Conservation (phyloP, 2,329 filamentous ascomycete species). For the Aureobasidium sp. region DNA sequence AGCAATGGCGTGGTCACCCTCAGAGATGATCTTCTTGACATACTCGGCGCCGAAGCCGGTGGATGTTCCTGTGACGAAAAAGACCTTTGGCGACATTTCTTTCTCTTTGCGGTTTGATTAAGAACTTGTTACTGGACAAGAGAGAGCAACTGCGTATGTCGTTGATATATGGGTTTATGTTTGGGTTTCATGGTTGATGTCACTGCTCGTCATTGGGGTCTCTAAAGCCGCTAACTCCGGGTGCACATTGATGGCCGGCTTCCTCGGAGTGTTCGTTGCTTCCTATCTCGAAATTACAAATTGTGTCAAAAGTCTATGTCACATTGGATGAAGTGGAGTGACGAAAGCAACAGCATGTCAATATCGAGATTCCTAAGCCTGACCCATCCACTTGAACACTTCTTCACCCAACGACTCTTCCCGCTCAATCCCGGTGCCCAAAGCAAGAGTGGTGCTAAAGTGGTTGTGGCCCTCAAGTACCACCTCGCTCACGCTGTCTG, state of each 20-base stretch:
- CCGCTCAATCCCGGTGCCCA: constrained; percentile 22
- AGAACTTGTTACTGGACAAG: neutral
- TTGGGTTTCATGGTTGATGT: neutral
- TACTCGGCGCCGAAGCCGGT: constrained; percentile 42
- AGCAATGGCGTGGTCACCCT: constrained; percentile 40
- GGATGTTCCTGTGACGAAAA: constrained; percentile 42
- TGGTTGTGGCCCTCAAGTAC: constrained; percentile 25
- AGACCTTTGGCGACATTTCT: constrained; percentile 26
- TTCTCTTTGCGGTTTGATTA: neutral
- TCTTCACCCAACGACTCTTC: constrained; percentile 24
- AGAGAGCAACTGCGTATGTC: neutral
- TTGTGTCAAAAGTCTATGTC: neutral
- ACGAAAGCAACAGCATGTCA: neutral
- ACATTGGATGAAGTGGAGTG: neutral
- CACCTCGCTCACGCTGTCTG: constrained; percentile 18
- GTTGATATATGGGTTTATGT: neutral
- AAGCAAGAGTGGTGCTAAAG: constrained; percentile 21
- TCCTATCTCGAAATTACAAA: neutral
- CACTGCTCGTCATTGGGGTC: neutral
- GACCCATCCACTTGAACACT: constrained; percentile 9
- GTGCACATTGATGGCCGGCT: neutral
- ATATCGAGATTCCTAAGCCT: neutral
- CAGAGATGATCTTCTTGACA: constrained; percentile 36
- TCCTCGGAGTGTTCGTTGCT: neutral
- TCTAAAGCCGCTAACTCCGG: neutral